Evolutionary conservation across 2,329 filamentous ascomycete species (phyloP).

Genomic region (Cyphellophora attinorum): DNA sequence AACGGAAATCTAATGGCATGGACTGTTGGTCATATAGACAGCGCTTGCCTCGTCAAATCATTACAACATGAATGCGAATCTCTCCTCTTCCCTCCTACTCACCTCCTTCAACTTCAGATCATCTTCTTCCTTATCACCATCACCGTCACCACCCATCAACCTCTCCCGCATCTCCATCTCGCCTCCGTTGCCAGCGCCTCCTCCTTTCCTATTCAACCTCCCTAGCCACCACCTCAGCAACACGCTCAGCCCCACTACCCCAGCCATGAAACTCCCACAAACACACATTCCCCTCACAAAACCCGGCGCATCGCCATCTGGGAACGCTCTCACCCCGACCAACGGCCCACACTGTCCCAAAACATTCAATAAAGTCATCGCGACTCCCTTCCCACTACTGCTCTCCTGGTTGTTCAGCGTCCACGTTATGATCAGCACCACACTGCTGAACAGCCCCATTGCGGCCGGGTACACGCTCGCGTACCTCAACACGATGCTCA

Average conservation of each 20-base stretch:
- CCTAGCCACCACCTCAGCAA: conserved; percentile 45
- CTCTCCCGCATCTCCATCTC: conserved; percentile 30
- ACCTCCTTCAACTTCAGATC: too few relatives aligned
- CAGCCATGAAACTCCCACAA: conserved; percentile 54
- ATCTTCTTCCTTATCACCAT: conserved; percentile 10
- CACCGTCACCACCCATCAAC: conserved; percentile 24
- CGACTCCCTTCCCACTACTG: conserved; percentile 60
- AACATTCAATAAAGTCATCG: conserved; percentile 70
- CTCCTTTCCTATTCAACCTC: conserved; percentile 41
- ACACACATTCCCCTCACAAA: conserved; percentile 54
- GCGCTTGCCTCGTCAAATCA: too few relatives aligned
- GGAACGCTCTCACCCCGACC: conserved; percentile 57
- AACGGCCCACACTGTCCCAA: conserved; percentile 73
- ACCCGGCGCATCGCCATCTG: conserved; percentile 47
- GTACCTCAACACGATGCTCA: conserved; percentile 46
- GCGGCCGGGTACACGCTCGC: conserved; percentile 68
- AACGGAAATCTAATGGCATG: too few relatives aligned
- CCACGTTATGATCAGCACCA: conserved; percentile 81
- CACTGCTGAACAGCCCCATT: conserved; percentile 72
- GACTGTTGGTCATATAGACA: too few relatives aligned
- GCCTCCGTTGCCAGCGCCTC: conserved; percentile 1
- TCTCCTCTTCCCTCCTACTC: conserved; percentile 27
- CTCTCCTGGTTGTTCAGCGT: conserved; percentile 74
- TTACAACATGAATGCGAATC: conserved; percentile 14
- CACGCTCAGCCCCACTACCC: conserved; percentile 48